phyloP scores from a whole-genome alignment of 306 rosid genomes.

The Dalbergia oliveri region DNA sequence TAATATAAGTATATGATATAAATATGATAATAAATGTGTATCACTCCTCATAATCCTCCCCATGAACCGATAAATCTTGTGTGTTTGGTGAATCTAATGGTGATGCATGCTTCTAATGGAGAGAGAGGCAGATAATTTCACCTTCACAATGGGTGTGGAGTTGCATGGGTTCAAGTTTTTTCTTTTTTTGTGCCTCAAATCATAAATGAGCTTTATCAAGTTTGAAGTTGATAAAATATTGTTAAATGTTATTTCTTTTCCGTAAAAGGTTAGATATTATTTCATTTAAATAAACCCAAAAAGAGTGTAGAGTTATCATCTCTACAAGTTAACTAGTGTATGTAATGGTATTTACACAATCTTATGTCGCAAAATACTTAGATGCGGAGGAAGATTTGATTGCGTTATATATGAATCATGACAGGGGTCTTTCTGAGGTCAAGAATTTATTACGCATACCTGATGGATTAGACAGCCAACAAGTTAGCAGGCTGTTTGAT shows the following conservation, averaged over 20 bases:
- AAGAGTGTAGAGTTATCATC: not conserved
- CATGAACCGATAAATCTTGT: slow-evolving; percentile 13
- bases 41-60: no score
- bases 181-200: no score
- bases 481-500: not conserved
- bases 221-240: no score
- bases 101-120: not conserved
- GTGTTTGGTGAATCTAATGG: not conserved
- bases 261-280: no score
- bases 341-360: not conserved
- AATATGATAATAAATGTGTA: no score
- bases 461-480: slow-evolving; percentile 41
- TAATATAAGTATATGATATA: no score
- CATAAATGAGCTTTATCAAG: no score
- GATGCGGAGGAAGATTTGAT: slow-evolving; percentile 40
- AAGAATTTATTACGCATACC: slow-evolving; percentile 30
- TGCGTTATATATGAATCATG: slow-evolving; percentile 30
- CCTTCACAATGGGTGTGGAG: not conserved
- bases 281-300: not conserved
- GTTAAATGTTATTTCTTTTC: no score
- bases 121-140: not conserved
- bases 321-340: not conserved
- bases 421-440: slow-evolving; percentile 36
- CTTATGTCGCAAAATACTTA: slow-evolving; percentile 14
- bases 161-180: no score